A percentile compares a stretch with the other conserved stretches of the same genome.
These are phyloP conservation scores for Rhexocercosporidium sp. DNA, from an alignment of 2,329 filamentous ascomycete genomes.

Conservation along the genomic window DNA sequence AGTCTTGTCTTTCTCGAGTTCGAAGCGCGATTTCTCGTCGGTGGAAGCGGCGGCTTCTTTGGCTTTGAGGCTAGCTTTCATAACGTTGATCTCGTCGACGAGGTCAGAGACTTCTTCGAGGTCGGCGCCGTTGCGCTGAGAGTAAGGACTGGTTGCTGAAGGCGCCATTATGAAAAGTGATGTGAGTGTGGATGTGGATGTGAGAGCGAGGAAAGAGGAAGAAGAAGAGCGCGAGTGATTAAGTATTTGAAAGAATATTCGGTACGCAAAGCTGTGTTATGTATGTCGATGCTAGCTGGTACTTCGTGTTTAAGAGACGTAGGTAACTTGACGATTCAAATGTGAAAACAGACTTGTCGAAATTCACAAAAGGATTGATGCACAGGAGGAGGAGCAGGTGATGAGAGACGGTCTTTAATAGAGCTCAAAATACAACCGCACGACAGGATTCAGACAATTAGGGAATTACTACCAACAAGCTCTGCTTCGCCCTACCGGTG, in stretches of 20 bases:
- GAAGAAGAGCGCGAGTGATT: not conserved
- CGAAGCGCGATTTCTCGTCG: slow-evolving; percentile 68
- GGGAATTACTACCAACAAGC: not conserved
- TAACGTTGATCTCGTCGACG: slow-evolving; percentile 61
- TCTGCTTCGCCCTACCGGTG: slow-evolving; percentile 4
- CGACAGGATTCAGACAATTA: not conserved
- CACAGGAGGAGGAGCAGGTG: not conserved
- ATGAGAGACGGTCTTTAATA: not conserved
- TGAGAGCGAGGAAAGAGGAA: not conserved
- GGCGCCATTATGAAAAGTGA: slow-evolving; percentile 32
- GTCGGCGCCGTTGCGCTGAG: slow-evolving; percentile 35
- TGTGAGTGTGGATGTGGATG: not conserved
- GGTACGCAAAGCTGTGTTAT: not conserved
- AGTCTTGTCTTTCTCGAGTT: slow-evolving; percentile 77
- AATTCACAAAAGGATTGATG: not conserved
- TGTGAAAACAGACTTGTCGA: not conserved
- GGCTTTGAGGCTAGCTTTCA: slow-evolving; percentile 48
- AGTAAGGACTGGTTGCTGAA: slow-evolving; percentile 32
- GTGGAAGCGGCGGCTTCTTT: slow-evolving; percentile 38
- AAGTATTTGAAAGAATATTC: not conserved
- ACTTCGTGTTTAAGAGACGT: not conserved
- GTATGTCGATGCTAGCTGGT: not conserved
- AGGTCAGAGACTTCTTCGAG: slow-evolving; percentile 53
- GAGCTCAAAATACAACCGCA: not conserved
- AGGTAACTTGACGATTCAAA: not conserved